Base-by-base conservation (phyloP, 164 flowering plant species). In the Sedum album region DNA sequence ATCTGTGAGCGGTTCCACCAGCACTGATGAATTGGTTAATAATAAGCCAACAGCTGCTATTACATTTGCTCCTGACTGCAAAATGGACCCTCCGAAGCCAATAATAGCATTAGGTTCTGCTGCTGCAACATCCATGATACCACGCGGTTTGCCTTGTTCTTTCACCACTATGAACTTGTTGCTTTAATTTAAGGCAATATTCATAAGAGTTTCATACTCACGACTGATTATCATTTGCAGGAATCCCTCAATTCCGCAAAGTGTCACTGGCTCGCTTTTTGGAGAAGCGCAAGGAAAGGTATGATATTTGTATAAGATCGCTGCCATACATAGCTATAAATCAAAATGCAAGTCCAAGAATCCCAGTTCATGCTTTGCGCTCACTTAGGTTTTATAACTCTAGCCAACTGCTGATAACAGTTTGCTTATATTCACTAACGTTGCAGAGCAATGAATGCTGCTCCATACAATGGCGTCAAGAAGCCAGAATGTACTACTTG, bases 281-380 rank as follows among this genome's bases (percentile, higher is more conserved):
- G 67, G 97, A 90, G 87, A 90, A 85, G 77, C 93, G 96, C 81
- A 90, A 87, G 82, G 94, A 90, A 76, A 88, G 96, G 96, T 90
- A 60, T 73, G 76, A 53, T 44, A 0, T 73, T 66, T 25, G 38
- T 7, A 35, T 35, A 3, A 3, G 38, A 53, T 26, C 31, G 25
- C 48, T 13, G 17, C 17, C 15, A 13, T 18, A 11, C 48, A 44
- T 44, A 11, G 48, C 48, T 17, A 17, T 5, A 44, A 41, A 44
- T 15, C 15, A 17, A 7, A 35, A 35, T 35, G 38, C 38, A 35
- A 35, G n/a, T n/a, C n/a, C n/a, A n/a, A n/a, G n/a, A n/a, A n/a
- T n/a, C n/a, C n/a, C n/a, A n/a, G n/a, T 35, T 35, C 7, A 35
- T 3, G 38, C 48, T 42, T 60, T 26, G 15, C n/a, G n/a, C n/a